Evolutionary conservation across 345 rosid species (phyloP), one percentile per base, ranked within the genome.

Genomic region (Gossypium australe): DNA sequence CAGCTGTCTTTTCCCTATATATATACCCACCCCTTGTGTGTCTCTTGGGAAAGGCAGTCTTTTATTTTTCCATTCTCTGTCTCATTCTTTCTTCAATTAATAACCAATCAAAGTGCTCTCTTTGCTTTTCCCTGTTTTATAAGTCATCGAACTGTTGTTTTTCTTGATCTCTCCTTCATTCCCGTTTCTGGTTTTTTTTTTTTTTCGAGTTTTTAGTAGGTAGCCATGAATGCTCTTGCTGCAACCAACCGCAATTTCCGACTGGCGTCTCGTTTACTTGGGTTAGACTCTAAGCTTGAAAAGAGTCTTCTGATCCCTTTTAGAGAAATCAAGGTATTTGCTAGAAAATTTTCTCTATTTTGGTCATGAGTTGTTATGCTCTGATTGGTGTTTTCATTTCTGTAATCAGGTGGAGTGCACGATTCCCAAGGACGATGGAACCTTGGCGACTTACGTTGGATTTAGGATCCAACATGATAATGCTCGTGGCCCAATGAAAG

Each of bases 401-500:
- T n/a, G 52, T 78, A 71, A 75, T 78, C 87, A 95, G 98, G 99
- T 95, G 83, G 98, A 95, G 79, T 93, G 98, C 82, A 93, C 98
- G 48, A 89, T 96, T 22, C 99, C 98, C 16, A 96, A 86, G 77
- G 99, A 96, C 76, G 99, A 96, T 74, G 99, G 97, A 12, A 92
- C 88, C 73, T 81, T 96, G 70, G 97, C 78, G 14, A 87, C 98
- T 0, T 93, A 87, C 81, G 78, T 96, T 52, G 98, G 99, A 71
- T 96, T 96, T 73, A 89, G 99, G 84, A 94, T 96, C 18, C 99
- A 96, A 69, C 97, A 96, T 73, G 99, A 96, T 77, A 93, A 96
- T 84, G 85, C 99, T 63, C 97, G 99, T 66, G 99, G 99, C 16
- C 98, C 98, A 79, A 96, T 96, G 99, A 96, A 96, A 79, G 98